Percentiles rank a stretch among this genome's conserved stretches.
Evolutionary conservation across 768 basidiomycete species (phyloP).

Genomic region (Candolleomyces eurysporus): DNA sequence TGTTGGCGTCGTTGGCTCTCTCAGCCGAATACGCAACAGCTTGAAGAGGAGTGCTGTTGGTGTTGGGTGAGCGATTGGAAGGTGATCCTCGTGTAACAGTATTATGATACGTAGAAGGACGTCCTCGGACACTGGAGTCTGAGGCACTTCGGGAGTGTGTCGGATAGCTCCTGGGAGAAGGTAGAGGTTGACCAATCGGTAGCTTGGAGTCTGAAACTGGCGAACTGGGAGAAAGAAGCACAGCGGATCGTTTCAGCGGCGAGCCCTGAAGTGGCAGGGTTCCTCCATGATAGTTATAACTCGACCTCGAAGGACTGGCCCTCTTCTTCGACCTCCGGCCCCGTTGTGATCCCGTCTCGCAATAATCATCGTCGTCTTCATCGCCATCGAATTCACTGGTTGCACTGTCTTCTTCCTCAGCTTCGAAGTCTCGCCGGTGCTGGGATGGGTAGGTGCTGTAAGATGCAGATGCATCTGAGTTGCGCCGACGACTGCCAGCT

Average conservation of each 20-base stretch:
- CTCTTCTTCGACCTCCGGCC: neutral
- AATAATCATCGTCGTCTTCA: neutral
- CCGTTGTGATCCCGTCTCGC: neutral
- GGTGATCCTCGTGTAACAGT: no score
- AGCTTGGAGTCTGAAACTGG: neutral
- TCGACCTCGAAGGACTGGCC: neutral
- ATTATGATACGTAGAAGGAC: no score
- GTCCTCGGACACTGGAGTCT: neutral
- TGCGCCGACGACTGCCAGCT: neutral
- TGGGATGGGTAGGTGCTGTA: neutral
- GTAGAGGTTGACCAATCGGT: neutral
- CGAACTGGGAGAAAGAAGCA: neutral
- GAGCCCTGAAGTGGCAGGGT: neutral
- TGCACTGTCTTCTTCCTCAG: neutral
- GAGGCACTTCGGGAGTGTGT: neutral
- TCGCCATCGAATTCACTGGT: neutral
- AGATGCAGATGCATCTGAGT: neutral
- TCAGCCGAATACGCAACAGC: neutral
- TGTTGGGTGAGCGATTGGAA: no score
- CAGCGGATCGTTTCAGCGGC: neutral
- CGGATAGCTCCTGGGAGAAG: neutral
- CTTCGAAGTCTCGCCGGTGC: neutral
- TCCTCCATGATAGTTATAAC: neutral
- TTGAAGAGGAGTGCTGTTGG: neutral
- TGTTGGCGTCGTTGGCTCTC: neutral